Conservation (phyloP, 768 basidiomycete genomes). For the Pulveroboletus frians region DNA sequence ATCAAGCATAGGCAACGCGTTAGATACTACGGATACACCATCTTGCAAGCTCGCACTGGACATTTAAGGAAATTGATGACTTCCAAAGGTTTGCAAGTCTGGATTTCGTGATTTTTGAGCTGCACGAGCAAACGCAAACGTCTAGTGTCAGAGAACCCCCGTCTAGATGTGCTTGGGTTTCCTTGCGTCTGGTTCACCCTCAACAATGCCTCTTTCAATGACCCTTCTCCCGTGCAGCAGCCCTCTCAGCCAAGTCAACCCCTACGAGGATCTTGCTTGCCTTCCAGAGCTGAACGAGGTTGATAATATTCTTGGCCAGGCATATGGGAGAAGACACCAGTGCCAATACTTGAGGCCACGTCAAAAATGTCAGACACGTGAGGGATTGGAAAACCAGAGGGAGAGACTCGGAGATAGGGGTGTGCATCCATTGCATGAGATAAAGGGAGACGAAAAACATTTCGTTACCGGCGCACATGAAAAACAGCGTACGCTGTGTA, state of each 20-base stretch:
- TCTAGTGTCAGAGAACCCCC: conserved; percentile 5
- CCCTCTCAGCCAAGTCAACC: conserved; percentile 84
- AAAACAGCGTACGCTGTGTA: conserved; percentile 73
- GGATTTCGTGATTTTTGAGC: conserved; percentile 10
- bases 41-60: conserved; percentile 7
- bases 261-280: conserved; percentile 93
- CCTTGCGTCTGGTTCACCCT: not conserved
- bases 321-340: conserved; percentile 61
- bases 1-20: conserved; percentile 3
- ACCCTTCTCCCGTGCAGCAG: conserved; percentile 46
- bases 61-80: conserved; percentile 1
- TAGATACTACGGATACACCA: conserved; percentile 12
- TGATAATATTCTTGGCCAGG: conserved; percentile 84
- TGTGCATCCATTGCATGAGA: conserved; percentile 78
- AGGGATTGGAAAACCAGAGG: conserved; percentile 15
- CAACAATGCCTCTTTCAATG: conserved; percentile 4
- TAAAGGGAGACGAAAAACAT: conserved; percentile 93
- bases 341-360: conserved; percentile 76
- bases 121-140: conserved; percentile 4
- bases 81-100: conserved; percentile 1
- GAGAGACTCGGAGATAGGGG: conserved; percentile 49
- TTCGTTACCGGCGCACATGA: conserved; percentile 94
- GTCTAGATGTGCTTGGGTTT: conserved; percentile 13
- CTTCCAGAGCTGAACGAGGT: conserved; percentile 96
- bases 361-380: conserved; percentile 35